Evolutionary conservation across 2,329 filamentous ascomycete species (phyloP).

Genomic region (Colletotrichum graminicola): DNA sequence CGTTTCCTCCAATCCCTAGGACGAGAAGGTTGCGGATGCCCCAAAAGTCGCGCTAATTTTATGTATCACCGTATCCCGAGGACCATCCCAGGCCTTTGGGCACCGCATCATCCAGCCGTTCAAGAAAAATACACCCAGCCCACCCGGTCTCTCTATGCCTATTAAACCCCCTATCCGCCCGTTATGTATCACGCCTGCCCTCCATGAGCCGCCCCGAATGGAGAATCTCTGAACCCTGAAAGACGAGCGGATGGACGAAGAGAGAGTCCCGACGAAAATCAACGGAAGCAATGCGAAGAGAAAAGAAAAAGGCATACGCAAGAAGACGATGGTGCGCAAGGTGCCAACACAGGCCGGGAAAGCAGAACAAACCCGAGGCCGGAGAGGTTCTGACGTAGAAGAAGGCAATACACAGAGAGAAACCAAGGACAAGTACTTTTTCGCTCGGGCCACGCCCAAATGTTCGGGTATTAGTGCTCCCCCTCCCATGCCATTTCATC

Average conservation of each 20-base stretch:
- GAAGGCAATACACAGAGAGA: not conserved
- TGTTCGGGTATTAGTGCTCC: too few relatives aligned
- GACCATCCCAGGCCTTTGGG: not conserved
- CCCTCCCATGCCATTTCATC: not conserved
- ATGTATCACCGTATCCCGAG: constrained; percentile 6
- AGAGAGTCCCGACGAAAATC: not conserved
- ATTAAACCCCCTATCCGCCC: not conserved
- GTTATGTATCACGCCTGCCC: not conserved
- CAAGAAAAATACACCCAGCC: not conserved
- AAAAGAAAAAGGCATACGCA: not conserved
- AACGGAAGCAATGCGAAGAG: not conserved
- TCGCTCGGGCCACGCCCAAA: too few relatives aligned
- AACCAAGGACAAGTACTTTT: not conserved
- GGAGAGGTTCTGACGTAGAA: not conserved
- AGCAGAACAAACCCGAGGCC: not conserved
- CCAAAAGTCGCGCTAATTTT: not conserved
- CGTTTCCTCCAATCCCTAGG: not conserved
- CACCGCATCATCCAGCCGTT: not conserved
- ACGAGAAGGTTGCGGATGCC: not conserved
- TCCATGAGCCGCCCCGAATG: not conserved
- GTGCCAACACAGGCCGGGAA: not conserved
- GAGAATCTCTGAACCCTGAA: not conserved
- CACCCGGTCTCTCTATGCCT: not conserved
- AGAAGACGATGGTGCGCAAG: not conserved
- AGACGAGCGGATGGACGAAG: not conserved